Percentiles rank a stretch among this genome's conserved stretches.
Conservation (phyloP, 2,329 filamentous ascomycete genomes). For the Ascochyta lentis region DNA sequence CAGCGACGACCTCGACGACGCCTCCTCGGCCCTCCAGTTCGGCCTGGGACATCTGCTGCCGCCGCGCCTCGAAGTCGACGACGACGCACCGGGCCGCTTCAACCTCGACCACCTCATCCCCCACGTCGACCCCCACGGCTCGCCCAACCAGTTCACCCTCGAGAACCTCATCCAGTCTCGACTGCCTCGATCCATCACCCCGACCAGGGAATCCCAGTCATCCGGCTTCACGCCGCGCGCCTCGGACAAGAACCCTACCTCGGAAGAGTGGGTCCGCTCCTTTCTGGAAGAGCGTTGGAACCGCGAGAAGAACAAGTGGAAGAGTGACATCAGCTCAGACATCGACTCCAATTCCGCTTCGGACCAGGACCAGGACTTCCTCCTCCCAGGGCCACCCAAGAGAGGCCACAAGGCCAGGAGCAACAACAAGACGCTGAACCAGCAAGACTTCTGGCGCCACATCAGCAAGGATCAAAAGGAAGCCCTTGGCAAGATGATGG, state of each 20-base stretch:
- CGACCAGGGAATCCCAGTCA: constrained; percentile 28
- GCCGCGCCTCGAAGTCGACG: constrained; percentile 39
- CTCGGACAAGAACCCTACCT: constrained; percentile 54
- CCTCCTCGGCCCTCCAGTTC: constrained; percentile 46
- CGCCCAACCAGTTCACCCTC: constrained; percentile 46
- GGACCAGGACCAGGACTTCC: constrained; percentile 21
- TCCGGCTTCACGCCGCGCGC: constrained; percentile 37
- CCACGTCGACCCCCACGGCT: constrained; percentile 39
- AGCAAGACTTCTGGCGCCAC: constrained; percentile 58
- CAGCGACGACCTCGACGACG: constrained; percentile 50
- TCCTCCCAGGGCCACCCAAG: constrained; percentile 33
- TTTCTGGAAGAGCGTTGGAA: constrained; percentile 76
- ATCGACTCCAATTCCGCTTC: constrained; percentile 66
- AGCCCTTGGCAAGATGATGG: constrained; percentile 50
- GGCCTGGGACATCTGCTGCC: constrained; percentile 50
- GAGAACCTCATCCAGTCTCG: constrained; percentile 50
- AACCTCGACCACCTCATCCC: constrained; percentile 51
- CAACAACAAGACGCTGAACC: constrained; percentile 57
- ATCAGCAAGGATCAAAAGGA: constrained; percentile 48
- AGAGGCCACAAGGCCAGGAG: constrained; percentile 52
- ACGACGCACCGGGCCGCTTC: constrained; percentile 45
- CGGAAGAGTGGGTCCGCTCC: constrained; percentile 86
- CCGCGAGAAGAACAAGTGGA: constrained; percentile 78
- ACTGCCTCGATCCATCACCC: constrained; percentile 38
- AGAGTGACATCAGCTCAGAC: constrained; percentile 74